Evolutionary conservation across 345 rosid species (phyloP), one percentile per base, ranked within the genome.

Genomic region (Eutrema yunnanense): DNA sequence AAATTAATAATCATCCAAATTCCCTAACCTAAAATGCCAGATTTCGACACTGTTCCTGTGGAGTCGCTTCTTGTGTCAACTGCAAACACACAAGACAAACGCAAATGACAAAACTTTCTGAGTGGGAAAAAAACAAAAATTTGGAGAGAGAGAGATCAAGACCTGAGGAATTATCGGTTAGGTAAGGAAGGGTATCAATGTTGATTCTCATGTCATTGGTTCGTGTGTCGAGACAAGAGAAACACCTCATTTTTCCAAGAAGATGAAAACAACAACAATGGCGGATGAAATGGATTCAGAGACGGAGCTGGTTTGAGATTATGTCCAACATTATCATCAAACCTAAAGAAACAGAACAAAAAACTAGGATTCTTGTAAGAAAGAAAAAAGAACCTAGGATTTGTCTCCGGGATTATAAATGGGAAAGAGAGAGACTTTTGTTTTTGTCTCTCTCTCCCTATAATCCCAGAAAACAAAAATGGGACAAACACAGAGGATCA

Each of bases 241-340:
- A 94, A 81, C 98, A 94, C 68, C 83, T 82, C 97, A 88, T 90
- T 64, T 67, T 65, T 9, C 6, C 9, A 43, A 30, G 59, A 42
- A 55, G 32, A 30, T 30, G 32, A 63, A 12, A 4, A 61, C 27
- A 70, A 70, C 56, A 64, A 57, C 36, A 64, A 34, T 49, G 51
- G 51, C 0, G 9, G 36, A 44, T 0, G 9, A 59, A 9, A 26
- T 54, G 41, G 72, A 71, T 76, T 76, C 67, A 64, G 48, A 64
- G 61, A 71, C n/a, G 48, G 67, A 76, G 55, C 75, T 76, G 41
- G 75, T 42, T 49, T 76, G 79, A 53, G 74, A 68, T 61, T 57
- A 68, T 42, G 73, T 67, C 29, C 40, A 59, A 54, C 70, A 69
- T 54, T 34, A 69, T 53, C 74, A 69, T 55, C 74, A 56, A 70